Percentiles rank a stretch among this genome's conserved stretches.
These are phyloP conservation scores for Ophiosphaerella narmari DNA, from an alignment of 2,329 filamentous ascomycete genomes.

Conservation along the genomic window DNA sequence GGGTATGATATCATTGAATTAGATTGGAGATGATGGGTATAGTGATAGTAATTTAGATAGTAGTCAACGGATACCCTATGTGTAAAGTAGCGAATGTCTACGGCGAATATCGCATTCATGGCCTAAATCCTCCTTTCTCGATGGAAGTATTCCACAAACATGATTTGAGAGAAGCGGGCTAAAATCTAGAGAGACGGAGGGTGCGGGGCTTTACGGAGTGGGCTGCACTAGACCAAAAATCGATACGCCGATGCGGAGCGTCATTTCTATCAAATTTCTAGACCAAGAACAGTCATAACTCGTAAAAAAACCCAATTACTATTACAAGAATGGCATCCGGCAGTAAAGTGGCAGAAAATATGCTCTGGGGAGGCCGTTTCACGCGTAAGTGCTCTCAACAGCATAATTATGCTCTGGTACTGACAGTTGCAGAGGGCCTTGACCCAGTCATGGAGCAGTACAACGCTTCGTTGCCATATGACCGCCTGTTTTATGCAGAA, in stretches of 20 bases:
- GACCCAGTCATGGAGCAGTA: conserved; percentile 87
- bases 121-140: too few relatives aligned
- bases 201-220: too few relatives aligned
- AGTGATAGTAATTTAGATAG: too few relatives aligned
- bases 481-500: conserved; percentile 76
- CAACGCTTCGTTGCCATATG: conserved; percentile 80
- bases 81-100: too few relatives aligned
- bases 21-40: too few relatives aligned
- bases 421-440: conserved; percentile 65
- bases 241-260: conserved; percentile 25
- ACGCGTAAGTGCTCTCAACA: conserved; percentile 27
- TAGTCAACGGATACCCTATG: too few relatives aligned
- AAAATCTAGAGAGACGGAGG: neutral
- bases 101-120: too few relatives aligned
- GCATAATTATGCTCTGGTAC: conserved; percentile 1
- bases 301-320: conserved; percentile 1
- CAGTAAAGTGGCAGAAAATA: conserved; percentile 46
- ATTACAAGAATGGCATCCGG: conserved; percentile 31
- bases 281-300: conserved; percentile 28
- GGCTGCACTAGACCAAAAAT: too few relatives aligned
- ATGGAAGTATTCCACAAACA: too few relatives aligned
- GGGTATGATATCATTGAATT: neutral
- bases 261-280: conserved; percentile 27
- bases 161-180: too few relatives aligned
- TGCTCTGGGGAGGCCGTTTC: conserved; percentile 47